Evolutionary conservation across 2,329 filamentous ascomycete species (phyloP), one percentile per base, ranked within the genome.

Genomic region (Alternaria ethzedia): DNA sequence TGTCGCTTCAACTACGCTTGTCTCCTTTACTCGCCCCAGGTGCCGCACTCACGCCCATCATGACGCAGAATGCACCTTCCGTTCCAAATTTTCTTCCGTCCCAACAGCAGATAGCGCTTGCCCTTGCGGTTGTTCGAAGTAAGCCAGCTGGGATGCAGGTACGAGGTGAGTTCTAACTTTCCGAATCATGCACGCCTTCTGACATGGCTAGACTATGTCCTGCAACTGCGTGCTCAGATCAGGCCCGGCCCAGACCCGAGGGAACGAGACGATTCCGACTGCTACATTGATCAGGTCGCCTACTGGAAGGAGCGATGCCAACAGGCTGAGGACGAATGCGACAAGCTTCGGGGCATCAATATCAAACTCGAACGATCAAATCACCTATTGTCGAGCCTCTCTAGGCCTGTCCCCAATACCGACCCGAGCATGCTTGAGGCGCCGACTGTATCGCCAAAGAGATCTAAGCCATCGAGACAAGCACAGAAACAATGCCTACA

Each of bases 261-360:
- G 23, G 59, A 73, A 4, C 61, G 74, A 17, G 70, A 66, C 26
- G 69, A 75, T 15, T 51, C 65, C 0, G 68, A 76, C 44, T 73
- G 69, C 10, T 78, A 82, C 49, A 69, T 84, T 21, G 80, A 83
- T 60, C 71, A 79, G 13, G 78, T 79, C 11, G 67, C 76, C 5
- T 83, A 78, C 59, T 83, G 81, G 82, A 66, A 69, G 30, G 67
- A 77, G 8, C 70, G 70, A 46, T 76, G 66, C 44, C 63, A 69
- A 17, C 56, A 57, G 21, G 59, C 68, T 0, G 71, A 80, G n/a
- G 60, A 68, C 6, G 70, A 71, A 32, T 73, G 72, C 44, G 57
- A 65, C 3, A 57, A 67, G 5, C 65, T 80, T 15, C 66, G 72
- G 25, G 63, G 44, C 3, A 60, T 70, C 28, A 72, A 75, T 32